These are phyloP conservation scores for Yarrowia hollandica DNA, from an alignment of 805 yeast genomes.

Conservation along the genomic window DNA sequence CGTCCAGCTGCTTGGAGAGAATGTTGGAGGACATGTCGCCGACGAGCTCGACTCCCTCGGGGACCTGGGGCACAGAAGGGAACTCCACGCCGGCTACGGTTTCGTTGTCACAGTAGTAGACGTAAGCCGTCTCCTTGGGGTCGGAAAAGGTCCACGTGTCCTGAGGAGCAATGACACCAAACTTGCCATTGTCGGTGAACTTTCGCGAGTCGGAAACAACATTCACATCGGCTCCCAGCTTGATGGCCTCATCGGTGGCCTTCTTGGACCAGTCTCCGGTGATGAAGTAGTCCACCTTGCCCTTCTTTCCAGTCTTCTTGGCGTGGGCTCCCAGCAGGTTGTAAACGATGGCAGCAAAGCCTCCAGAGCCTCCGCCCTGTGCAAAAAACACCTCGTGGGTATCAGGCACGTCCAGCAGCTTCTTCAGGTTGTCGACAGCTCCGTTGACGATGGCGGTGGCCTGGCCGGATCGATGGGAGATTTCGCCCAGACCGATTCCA, in stretches of 20 bases:
- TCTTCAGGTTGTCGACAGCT: slow-evolving; percentile 64
- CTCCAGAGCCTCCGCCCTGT: slow-evolving; percentile 98
- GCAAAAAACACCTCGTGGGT: slow-evolving; percentile 91
- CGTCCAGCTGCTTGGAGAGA: slow-evolving; percentile 76
- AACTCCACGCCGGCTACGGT: slow-evolving; percentile 96
- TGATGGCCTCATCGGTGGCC: slow-evolving; percentile 78
- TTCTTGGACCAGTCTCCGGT: slow-evolving; percentile 96
- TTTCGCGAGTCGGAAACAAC: slow-evolving; percentile 61
- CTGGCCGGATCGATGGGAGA: slow-evolving; percentile 88
- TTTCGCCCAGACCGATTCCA: slow-evolving; percentile 91
- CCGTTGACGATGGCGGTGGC: slow-evolving; percentile 76
- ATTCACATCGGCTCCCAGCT: slow-evolving; percentile 77
- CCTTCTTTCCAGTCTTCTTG: slow-evolving; percentile 68
- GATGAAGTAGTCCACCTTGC: slow-evolving; percentile 80
- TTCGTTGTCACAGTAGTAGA: slow-evolving; percentile 94
- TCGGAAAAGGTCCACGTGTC: slow-evolving; percentile 61
- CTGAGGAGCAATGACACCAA: slow-evolving; percentile 64
- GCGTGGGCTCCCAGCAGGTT: slow-evolving; percentile 77
- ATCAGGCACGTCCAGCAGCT: slow-evolving; percentile 76
- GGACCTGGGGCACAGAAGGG: slow-evolving; percentile 54
- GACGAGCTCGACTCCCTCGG: slow-evolving; percentile 73
- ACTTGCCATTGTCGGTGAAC: slow-evolving; percentile 51
- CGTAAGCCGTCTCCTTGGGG: slow-evolving; percentile 71
- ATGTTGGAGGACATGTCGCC: slow-evolving; percentile 96
- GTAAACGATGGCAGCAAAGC: slow-evolving; percentile 84